Evolutionary conservation across 2,329 filamentous ascomycete genomes (phyloP).

Genomic region (Fusarium pseudograminearum): DNA sequence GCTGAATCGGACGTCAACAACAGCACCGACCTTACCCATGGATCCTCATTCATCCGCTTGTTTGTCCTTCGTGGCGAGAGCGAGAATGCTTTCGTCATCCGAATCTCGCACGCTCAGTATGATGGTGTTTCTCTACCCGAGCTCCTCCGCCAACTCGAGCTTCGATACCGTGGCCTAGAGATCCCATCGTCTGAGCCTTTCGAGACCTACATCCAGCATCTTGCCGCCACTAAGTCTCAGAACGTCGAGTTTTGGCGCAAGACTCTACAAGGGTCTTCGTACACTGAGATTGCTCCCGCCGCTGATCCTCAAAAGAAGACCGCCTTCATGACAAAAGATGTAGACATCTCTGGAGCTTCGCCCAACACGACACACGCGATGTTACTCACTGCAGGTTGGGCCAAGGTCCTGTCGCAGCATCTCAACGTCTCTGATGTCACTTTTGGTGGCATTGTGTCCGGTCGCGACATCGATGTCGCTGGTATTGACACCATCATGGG

Average conservation of each 20-base stretch:
- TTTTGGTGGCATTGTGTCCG: slow-evolving; percentile 48
- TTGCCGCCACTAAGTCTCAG: slow-evolving; percentile 4
- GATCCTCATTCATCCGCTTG: slow-evolving; percentile 36
- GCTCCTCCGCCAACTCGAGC: slow-evolving; percentile 56
- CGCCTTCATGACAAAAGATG: slow-evolving; percentile 45
- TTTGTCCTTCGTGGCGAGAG: slow-evolving; percentile 33
- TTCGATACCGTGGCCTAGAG: slow-evolving; percentile 52
- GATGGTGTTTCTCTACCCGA: slow-evolving; percentile 61
- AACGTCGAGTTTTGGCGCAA: slow-evolving; percentile 42
- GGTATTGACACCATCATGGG: slow-evolving; percentile 47
- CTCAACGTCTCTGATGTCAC: slow-evolving; percentile 42
- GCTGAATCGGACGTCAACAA: slow-evolving; percentile 25
- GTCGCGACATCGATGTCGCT: slow-evolving; percentile 40
- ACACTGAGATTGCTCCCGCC: slow-evolving; percentile 36
- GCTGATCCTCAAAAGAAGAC: slow-evolving; percentile 36
- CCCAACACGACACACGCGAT: slow-evolving; percentile 46
- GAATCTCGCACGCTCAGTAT: slow-evolving; percentile 63
- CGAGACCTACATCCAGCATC: slow-evolving; percentile 32
- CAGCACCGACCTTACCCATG: slow-evolving; percentile 29
- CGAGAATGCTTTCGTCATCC: slow-evolving; percentile 45
- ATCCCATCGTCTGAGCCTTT: slow-evolving; percentile 37
- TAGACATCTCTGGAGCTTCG: slow-evolving; percentile 42
- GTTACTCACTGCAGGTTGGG: slow-evolving; percentile 48
- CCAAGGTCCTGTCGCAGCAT: slow-evolving; percentile 42
- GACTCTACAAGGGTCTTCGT: slow-evolving; percentile 34